Base-by-base conservation (phyloP, 1,284 basidiomycete genomes). In the Ceratobasidium sp. region DNA sequence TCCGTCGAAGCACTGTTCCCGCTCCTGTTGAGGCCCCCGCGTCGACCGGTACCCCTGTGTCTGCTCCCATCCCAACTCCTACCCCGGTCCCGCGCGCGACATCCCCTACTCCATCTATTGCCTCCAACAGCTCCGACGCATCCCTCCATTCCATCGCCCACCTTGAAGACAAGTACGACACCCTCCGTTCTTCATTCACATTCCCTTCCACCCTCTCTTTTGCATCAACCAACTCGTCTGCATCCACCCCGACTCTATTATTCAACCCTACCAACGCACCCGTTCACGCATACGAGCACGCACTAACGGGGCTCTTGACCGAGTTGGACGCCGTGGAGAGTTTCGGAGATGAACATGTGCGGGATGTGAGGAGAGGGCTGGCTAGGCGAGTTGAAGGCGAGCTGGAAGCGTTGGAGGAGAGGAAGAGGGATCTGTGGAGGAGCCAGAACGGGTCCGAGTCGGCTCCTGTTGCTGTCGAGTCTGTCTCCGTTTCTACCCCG, bases 241-340 rank as follows among this genome's bases (percentile, higher is more conserved):
- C 47, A 14, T 66, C 75, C 22, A 73, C 79, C 48, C 82, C 84
- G 14, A 77, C 81, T 15, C 80, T 86, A 51, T 79, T 82, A 0
- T 90, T 86, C 83, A 87, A 87, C 59, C 81, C 87, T 1, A 81
- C 79, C 69, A 90, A 91, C 80, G 86, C 88, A 19, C 84, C 88
- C 0, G 82, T 91, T 33, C 87, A 89, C 64, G 86, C 84, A 63
- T 89, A 90, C 80, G 87, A 89, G 75, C 85, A 91, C 77, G 84
- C 85, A 24, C 84, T 93, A 66, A 87, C 88, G 71, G 87, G 87
- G 72, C 81, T 94, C 14, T 83, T 94, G 45, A 86, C 89, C 57
- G 84, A 85, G 75, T 85, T 93, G 5, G 93, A 94, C 78, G 88
- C 85, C 0, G 86, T 94, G 5, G 87, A 91, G 77, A 91, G 89